These are phyloP conservation scores for Porcisia hertigi DNA, from an alignment of 208 protist genomes.

Conservation along the genomic window DNA sequence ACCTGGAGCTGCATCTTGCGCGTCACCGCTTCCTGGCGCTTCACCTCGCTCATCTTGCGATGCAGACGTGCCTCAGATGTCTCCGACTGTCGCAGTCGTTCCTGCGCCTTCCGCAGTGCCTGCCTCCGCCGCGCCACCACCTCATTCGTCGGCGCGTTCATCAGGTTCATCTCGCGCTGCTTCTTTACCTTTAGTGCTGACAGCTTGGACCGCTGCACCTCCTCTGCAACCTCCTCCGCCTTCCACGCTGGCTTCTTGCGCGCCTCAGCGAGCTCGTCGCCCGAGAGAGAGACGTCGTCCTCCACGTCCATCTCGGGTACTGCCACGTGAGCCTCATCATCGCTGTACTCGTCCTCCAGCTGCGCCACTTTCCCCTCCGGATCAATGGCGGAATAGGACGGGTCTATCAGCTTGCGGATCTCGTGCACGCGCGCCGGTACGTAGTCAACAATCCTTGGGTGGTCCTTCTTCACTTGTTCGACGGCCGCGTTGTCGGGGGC, in stretches of 20 bases:
- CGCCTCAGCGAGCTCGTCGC: conserved; percentile 68
- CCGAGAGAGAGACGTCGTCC: conserved; percentile 88
- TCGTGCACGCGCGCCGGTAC: conserved; percentile 88
- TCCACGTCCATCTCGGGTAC: conserved; percentile 69
- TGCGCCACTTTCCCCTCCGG: conserved; percentile 76
- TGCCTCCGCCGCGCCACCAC: conserved; percentile 72
- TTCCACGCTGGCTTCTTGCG: conserved; percentile 60
- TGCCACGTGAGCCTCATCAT: conserved; percentile 61
- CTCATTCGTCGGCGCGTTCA: conserved; percentile 88
- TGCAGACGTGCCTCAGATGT: conserved; percentile 51
- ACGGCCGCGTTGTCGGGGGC: conserved; percentile 79
- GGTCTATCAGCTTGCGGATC: conserved; percentile 81
- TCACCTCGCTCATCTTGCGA: conserved; percentile 69
- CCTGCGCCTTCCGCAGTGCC: conserved; percentile 50
- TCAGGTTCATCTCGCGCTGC: conserved; percentile 88
- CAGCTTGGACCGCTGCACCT: conserved; percentile 69
- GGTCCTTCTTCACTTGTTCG: conserved; percentile 76
- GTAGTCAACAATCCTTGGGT: conserved; percentile 81
- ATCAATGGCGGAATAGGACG: conserved; percentile 68
- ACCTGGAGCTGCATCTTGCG: conserved; percentile 91
- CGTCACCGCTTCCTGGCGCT: conserved; percentile 73
- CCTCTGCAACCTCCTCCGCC: conserved; percentile 85
- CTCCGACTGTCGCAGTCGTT: conserved; percentile 46
- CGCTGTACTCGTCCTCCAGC: conserved; percentile 60
- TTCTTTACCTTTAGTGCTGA: conserved; percentile 89